A percentile compares a stretch with the other conserved stretches of the same genome.
These are phyloP conservation scores for Phaffia tasmanica DNA, from an alignment of 768 basidiomycete genomes.

Conservation along the genomic window DNA sequence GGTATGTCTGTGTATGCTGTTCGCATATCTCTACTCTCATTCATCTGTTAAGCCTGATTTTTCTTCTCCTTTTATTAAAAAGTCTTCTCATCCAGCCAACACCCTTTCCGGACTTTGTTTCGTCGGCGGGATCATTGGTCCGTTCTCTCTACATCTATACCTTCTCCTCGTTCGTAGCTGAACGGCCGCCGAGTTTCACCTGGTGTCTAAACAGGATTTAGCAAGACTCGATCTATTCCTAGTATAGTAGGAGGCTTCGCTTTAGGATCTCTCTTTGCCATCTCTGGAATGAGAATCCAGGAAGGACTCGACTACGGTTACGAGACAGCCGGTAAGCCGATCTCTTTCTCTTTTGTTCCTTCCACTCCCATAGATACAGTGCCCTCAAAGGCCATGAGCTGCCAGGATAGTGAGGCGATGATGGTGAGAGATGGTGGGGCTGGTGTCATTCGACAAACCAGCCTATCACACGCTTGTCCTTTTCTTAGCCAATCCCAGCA, in stretches of 20 bases:
- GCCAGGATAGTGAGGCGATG: neutral
- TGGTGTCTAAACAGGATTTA: conserved; percentile 11
- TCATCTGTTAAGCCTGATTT: neutral
- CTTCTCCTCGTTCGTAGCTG: neutral
- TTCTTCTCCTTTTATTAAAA: neutral
- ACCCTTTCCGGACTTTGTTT: conserved; percentile 20
- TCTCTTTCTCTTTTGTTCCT: neutral
- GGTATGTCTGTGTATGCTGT: no score
- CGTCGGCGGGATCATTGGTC: conserved; percentile 16
- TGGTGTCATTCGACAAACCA: neutral
- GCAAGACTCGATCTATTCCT: conserved; percentile 30
- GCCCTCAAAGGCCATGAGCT: neutral
- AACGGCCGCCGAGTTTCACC: neutral
- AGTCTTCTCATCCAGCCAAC: conserved; percentile 19
- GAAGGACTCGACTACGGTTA: conserved; percentile 38
- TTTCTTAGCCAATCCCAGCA: neutral
- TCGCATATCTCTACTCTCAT: no score
- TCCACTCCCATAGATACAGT: neutral
- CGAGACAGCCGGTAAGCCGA: conserved; percentile 35
- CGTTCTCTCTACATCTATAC: neutral
- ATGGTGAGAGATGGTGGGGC: neutral
- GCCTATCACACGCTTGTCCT: neutral
- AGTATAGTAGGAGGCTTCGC: conserved; percentile 33
- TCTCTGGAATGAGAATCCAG: conserved; percentile 34
- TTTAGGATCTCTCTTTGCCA: conserved; percentile 34